These are phyloP conservation scores for Paraleonurus japonicus DNA, from an alignment of 257 asterid species.

Conservation along the genomic window DNA sequence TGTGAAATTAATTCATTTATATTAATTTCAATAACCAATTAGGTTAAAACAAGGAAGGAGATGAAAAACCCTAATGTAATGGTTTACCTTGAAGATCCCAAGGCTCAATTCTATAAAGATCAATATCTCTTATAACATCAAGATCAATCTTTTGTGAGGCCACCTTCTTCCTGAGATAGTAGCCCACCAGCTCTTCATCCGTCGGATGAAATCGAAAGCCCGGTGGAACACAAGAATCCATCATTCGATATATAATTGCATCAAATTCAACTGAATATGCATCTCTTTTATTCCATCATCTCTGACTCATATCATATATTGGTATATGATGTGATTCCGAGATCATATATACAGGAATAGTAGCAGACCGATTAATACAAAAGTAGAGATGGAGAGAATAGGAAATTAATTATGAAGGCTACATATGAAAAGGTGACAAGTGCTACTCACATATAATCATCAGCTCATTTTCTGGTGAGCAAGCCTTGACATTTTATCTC, in stretches of 20 bases:
- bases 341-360: conserved; percentile 3
- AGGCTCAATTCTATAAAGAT: conserved; percentile 56
- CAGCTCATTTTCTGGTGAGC: conserved; percentile 54
- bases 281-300: not conserved
- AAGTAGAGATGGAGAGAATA: not conserved
- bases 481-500: conserved; percentile 38
- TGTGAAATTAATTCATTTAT: no score
- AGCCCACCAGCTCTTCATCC: conserved; percentile 52
- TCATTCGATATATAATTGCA: conserved; percentile 30
- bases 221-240: conserved; percentile 69
- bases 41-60: no score
- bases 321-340: no score
- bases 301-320: not conserved
- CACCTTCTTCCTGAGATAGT: conserved; percentile 47
- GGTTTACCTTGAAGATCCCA: conserved; percentile 54
- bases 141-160: conserved; percentile 29
- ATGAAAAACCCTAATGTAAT: not conserved
- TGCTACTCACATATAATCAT: conserved; percentile 58
- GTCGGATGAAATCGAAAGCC: conserved; percentile 60
- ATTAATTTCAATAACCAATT: no score
- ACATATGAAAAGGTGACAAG: conserved; percentile 48
- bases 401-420: conserved; percentile 38
- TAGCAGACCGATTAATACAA: conserved; percentile 3
- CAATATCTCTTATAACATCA: conserved; percentile 44
- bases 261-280: conserved; percentile 49